Percentiles rank a stretch among this genome's conserved stretches.
Evolutionary conservation across 352 stramenopile species (phyloP).

Genomic region (Phytophthora syringae): DNA sequence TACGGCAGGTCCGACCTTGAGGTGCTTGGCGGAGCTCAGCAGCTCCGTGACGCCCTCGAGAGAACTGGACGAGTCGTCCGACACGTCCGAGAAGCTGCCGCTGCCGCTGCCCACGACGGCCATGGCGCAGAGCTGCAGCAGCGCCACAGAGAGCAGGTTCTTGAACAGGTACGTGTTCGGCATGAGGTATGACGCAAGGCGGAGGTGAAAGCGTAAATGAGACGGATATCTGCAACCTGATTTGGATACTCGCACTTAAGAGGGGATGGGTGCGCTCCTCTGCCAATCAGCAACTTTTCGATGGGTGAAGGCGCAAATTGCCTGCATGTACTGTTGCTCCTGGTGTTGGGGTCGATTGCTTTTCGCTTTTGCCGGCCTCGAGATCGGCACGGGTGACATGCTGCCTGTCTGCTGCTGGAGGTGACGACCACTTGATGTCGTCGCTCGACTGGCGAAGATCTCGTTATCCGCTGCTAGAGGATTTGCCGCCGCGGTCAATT

Average conservation of each 20-base stretch:
- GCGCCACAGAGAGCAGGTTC: slow-evolving; percentile 21
- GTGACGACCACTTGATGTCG: too few relatives aligned
- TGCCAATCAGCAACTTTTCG: not conserved
- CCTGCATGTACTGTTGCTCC: not conserved
- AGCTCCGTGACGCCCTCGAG: slow-evolving; percentile 41
- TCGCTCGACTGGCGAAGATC: not conserved
- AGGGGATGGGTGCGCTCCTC: slow-evolving; percentile 2
- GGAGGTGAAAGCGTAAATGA: slow-evolving; percentile 18
- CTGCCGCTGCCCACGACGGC: slow-evolving; percentile 24
- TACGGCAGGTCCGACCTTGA: slow-evolving; percentile 55
- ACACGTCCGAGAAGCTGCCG: slow-evolving; percentile 18
- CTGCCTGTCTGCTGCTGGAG: not conserved
- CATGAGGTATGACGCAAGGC: slow-evolving; percentile 2
- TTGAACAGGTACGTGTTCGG: slow-evolving; percentile 25
- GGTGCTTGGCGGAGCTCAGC: slow-evolving; percentile 45
- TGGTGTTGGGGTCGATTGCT: too few relatives aligned
- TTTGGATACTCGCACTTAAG: slow-evolving; percentile 33
- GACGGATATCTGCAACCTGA: slow-evolving; percentile 8
- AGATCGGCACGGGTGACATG: too few relatives aligned
- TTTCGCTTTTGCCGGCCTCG: too few relatives aligned
- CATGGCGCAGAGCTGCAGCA: slow-evolving; percentile 31
- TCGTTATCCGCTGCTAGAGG: not conserved
- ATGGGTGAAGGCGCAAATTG: not conserved
- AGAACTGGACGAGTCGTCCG: slow-evolving; percentile 26
- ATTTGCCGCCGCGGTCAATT: not conserved